These are phyloP conservation scores for Pachysandra terminalis DNA, from an alignment of 164 flowering plant genomes.

Conservation along the genomic window DNA sequence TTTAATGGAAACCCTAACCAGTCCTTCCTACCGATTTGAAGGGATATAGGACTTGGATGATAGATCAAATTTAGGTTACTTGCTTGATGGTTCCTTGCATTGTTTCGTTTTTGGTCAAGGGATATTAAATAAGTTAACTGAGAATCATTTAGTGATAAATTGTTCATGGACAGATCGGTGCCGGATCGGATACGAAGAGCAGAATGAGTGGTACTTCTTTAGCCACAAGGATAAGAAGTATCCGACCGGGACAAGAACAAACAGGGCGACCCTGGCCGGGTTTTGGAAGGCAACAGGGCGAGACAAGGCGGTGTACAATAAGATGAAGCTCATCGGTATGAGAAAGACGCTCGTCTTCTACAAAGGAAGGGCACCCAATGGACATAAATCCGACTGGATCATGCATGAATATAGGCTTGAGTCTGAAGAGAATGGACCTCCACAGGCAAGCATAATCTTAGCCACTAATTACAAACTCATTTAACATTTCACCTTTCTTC, in stretches of 20 bases:
- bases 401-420: conserved; percentile 90
- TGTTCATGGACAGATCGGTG: conserved; percentile 45
- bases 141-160: neutral
- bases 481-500: neutral
- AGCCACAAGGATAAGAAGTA: conserved; percentile 87
- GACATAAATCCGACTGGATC: conserved; percentile 80
- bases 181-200: conserved; percentile 60
- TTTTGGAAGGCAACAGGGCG: conserved; percentile 92
- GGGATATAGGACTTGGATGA: too few species aligned
- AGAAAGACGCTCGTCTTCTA: conserved; percentile 86
- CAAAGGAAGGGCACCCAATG: conserved; percentile 79
- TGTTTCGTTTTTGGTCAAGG: too few species aligned
- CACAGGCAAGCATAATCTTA: conserved; percentile 47
- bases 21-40: neutral
- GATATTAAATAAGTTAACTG: neutral
- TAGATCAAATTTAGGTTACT: too few species aligned
- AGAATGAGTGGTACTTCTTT: conserved; percentile 80
- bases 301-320: conserved; percentile 69
- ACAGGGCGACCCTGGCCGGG: conserved; percentile 78
- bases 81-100: too few species aligned
- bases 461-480: neutral
- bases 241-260: conserved; percentile 79
- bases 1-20: neutral
- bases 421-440: conserved; percentile 62
- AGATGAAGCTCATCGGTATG: conserved; percentile 69